Base-by-base conservation (phyloP, 306 rosid species). In the Lablab purpureus region DNA sequence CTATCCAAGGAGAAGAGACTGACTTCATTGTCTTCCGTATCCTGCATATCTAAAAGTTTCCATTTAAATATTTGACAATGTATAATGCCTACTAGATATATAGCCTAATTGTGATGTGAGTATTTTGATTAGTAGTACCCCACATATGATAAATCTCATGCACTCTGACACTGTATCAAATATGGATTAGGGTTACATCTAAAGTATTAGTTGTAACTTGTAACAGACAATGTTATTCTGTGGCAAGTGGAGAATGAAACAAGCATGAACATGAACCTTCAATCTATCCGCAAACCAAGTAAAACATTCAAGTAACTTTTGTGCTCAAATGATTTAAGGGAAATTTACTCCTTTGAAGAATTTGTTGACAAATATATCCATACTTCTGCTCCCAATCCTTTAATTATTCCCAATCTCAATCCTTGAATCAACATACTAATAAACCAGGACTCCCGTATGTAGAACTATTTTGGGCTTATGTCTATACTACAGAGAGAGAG, bases 111-210 rank as follows among this genome's bases (percentile, higher is more conserved):
- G 37, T 43, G 52, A 75, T 13, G 36, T 27, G 27, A 66, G 45
- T 52, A 54, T 56, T 10, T 71, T 8, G 50, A 18, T 41, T 56
- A 27, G 43, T 30, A 47, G 43, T 30, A 58, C 12, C 15, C 46
- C 27, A 45, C 37, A 28, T 13, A 69, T 43, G 63, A 45, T 58
- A 58, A 79, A 70, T 43, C 40, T 63, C 75, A 43, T 52, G 18
- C 37, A 51, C 18, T 64, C 41, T 36, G 65, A 17, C 12, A 49
- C 27, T 47, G 15, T 15, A 32, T 63, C 65, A 76, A 64, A 64
- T 65, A 45, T 17, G 58, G 68, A 74, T 17, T 74, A 58, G 28
- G 23, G 10, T 58, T 56, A 40, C n/a, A 40, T 25, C 58, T 36
- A 7, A 43, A 45, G 63, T 75, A 41, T 51, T 10, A 11, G 60